phyloP scores from a whole-genome alignment of 192 early-diverging fungal species.

The Mortierella hygrophila region DNA sequence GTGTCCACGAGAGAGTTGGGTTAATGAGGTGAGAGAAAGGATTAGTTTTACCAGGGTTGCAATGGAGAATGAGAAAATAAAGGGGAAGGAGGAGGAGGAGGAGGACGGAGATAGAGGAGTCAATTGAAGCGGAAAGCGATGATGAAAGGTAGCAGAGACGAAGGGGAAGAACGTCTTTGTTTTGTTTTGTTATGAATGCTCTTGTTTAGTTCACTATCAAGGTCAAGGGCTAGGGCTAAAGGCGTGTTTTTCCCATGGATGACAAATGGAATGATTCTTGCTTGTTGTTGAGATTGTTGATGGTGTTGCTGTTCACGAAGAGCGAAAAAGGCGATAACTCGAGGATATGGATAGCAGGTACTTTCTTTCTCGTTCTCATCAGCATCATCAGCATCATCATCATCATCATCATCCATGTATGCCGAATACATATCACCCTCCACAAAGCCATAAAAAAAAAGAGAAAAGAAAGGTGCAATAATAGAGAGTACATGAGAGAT shows the following conservation, averaged over 20 bases:
- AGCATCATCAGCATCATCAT: not conserved
- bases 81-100: not conserved
- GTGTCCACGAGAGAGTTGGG: not conserved
- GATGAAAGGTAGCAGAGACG: not conserved
- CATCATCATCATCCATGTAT: not conserved
- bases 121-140: too few relatives aligned
- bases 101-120: not conserved
- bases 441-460: not conserved
- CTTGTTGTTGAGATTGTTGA: not conserved
- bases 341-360: not conserved
- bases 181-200: not conserved
- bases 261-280: not conserved
- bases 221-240: not conserved
- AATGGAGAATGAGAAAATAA: not conserved
- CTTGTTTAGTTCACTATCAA: too few relatives aligned
- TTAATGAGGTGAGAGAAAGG: not conserved
- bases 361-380: too few relatives aligned
- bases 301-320: not conserved
- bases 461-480: not conserved
- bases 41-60: not conserved
- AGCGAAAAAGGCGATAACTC: not conserved
- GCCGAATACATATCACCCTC: not conserved
- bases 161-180: not conserved
- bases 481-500: not conserved
- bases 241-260: not conserved